A percentile compares a stretch with the other conserved stretches of the same genome.
Conservation (phyloP, 108 stramenopile species). For the Fragilaria radians region DNA sequence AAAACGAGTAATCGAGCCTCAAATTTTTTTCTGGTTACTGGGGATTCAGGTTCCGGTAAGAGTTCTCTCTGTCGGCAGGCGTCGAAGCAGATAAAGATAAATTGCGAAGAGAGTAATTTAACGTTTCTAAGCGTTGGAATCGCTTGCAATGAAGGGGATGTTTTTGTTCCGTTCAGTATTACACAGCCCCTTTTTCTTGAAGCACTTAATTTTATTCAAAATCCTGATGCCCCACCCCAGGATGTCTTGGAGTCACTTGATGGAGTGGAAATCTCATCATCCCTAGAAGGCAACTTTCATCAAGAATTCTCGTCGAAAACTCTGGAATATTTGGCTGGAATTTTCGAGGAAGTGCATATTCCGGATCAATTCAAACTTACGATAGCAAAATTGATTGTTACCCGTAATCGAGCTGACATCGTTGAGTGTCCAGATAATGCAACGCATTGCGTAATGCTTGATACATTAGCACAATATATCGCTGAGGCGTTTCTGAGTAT, state of each 20-base stretch:
- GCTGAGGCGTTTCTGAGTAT: constrained; percentile 49
- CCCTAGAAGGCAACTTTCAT: background rate
- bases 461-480: constrained; percentile 46
- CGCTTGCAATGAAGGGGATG: constrained; percentile 7
- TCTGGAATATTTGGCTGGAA: background rate
- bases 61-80: constrained; percentile 14
- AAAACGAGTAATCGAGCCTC: constrained; percentile 3
- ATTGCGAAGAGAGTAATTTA: background rate
- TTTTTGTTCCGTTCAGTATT: constrained; percentile 17
- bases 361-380: constrained; percentile 5
- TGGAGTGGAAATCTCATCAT: background rate
- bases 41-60: constrained; percentile 12
- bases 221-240: background rate
- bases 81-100: constrained; percentile 26
- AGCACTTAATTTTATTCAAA: background rate
- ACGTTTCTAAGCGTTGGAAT: background rate
- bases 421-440: background rate
- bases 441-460: constrained; percentile 10
- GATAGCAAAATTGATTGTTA: constrained; percentile 5
- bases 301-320: background rate
- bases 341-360: background rate
- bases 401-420: constrained; percentile 6
- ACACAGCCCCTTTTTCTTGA: constrained; percentile 5
- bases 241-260: background rate
- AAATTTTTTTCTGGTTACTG: constrained; percentile 2